Base-by-base conservation (phyloP, 257 asterid species). In the Nemophila menziesii region DNA sequence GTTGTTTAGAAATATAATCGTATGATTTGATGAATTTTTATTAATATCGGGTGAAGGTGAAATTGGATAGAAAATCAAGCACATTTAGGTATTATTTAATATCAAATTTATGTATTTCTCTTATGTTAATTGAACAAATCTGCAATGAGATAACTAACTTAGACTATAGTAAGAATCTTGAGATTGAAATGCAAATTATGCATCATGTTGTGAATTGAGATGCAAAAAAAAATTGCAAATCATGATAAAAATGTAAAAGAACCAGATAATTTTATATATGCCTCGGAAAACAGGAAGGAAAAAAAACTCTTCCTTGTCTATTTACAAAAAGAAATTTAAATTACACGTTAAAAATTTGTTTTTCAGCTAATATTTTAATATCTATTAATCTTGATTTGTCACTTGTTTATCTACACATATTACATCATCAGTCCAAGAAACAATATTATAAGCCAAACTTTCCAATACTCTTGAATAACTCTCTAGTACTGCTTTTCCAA, bases 381-480 rank as follows among this genome's bases (percentile, higher is more conserved):
- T 51, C 59, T 56, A 58, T 48, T 61, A 56, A 36, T 72, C 82
- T 48, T 60, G 77, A 51, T 46, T 72, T 61, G 59, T 73, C 77
- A 56, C 56, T 22, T 76, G 65, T 56, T 79, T 74, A 58, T 76
- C 92, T 49, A 73, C 87, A 52, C 68, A 85, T 14, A 78, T 59
- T n/a, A 84, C 82, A 53, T 89, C 98, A 3, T 84, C 98, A 15
- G 76, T 70, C 93, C 92, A 72, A 29, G 96, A 83, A 56, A 74
- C 87, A 43, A 84, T 70, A 75, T 80, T 80, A 69, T 65, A 84
- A 16, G 98, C 98, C 70, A 84, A 61, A 21, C 93, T 65, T 64
- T 84, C 98, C 72, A 89, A 51, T 3, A 89, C 94, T 74, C 98
- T 71, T 0, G 98, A 76, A 55, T 89, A 80, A 69, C 93, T 77